Conservation (phyloP, 2,329 filamentous ascomycete genomes). For the Arthrocladium fulminans region DNA sequence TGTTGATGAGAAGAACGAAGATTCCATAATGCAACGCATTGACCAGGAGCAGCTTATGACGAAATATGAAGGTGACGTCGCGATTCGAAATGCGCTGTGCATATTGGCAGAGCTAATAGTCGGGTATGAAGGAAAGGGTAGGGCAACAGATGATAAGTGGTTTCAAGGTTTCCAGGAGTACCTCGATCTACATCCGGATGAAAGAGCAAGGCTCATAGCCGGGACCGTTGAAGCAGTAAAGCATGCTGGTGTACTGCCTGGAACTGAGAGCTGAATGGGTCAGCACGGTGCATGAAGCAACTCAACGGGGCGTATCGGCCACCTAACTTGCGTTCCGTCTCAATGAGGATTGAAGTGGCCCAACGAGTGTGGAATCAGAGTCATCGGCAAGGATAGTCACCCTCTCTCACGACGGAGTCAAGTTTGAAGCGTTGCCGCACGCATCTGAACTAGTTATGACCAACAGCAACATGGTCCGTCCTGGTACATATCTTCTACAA, state of each 20-base stretch:
- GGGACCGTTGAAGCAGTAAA: constrained; percentile 20
- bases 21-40: constrained; percentile 18
- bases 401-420: no score
- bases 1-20: constrained; percentile 17
- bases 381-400: no score
- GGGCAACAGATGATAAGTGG: constrained; percentile 20
- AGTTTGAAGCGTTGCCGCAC: no score
- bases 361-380: no score
- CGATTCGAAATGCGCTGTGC: constrained; percentile 17
- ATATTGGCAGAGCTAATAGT: constrained; percentile 22
- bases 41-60: constrained; percentile 20
- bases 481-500: no score
- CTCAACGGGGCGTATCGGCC: no score
- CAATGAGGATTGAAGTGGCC: no score
- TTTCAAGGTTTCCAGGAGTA: constrained; percentile 34
- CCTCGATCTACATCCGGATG: constrained; percentile 25
- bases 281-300: no score
- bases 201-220: constrained; percentile 24
- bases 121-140: constrained; percentile 22
- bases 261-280: not conserved
- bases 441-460: no score
- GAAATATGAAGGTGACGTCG: constrained; percentile 19
- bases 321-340: no score
- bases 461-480: no score
- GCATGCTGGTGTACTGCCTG: constrained; percentile 6